A percentile compares a stretch with the other conserved stretches of the same genome.
These are phyloP conservation scores for Aspergillus affinis DNA, from an alignment of 495 filamentous ascomycete genomes.

Conservation along the genomic window DNA sequence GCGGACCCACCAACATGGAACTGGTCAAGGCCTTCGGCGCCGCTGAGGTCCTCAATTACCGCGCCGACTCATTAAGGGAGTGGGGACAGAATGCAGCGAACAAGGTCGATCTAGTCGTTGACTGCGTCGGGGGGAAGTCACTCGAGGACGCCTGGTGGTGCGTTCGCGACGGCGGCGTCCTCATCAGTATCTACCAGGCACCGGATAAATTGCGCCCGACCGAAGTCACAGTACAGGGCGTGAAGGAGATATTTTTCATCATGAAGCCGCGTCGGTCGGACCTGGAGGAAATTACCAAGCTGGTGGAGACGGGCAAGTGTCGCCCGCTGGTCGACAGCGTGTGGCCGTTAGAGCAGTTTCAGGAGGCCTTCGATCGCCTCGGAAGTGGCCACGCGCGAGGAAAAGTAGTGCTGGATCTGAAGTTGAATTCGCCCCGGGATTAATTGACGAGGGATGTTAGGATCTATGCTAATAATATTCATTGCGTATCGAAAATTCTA, in stretches of 20 bases:
- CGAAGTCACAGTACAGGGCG: constrained; percentile 20
- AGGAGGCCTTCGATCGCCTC: constrained; percentile 45
- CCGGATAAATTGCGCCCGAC: constrained; percentile 44
- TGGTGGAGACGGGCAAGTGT: constrained; percentile 43
- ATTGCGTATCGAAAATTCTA: too few species aligned
- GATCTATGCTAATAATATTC: too few species aligned
- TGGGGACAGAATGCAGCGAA: constrained; percentile 30
- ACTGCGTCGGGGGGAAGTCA: constrained; percentile 47
- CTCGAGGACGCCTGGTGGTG: constrained; percentile 47
- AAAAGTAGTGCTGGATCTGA: constrained; percentile 42
- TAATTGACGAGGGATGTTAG: background rate
- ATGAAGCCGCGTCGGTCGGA: constrained; percentile 41
- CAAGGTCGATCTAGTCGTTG: constrained; percentile 52
- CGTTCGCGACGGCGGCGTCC: constrained; percentile 39
- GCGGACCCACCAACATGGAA: constrained; percentile 40
- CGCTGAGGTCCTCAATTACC: constrained; percentile 47
- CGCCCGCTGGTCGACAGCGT: constrained; percentile 47
- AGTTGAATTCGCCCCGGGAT: constrained; percentile 5
- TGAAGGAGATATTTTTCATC: constrained; percentile 45
- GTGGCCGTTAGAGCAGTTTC: constrained; percentile 44
- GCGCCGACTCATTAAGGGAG: constrained; percentile 26
- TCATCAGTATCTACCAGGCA: constrained; percentile 53
- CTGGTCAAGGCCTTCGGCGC: constrained; percentile 47
- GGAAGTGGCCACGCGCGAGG: constrained; percentile 41
- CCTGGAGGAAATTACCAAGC: constrained; percentile 39